Evolutionary conservation across 1,284 basidiomycete species (phyloP).

Genomic region (Ganoderma sp.): DNA sequence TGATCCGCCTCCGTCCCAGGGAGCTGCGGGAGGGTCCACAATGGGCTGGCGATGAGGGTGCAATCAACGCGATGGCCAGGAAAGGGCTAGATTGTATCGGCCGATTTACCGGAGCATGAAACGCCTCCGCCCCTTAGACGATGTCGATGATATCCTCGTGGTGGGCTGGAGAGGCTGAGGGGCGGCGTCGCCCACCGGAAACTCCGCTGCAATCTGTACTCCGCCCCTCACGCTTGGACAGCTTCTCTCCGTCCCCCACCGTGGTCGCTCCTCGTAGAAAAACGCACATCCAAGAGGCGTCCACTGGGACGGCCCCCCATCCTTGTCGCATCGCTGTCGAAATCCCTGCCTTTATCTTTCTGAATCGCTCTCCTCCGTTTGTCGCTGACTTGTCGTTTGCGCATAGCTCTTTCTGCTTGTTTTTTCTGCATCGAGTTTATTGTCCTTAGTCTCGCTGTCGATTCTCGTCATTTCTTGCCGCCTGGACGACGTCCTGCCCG

Average conservation of each 20-base stretch:
- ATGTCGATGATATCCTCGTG: conserved; percentile 31
- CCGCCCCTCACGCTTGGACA: conserved; percentile 29
- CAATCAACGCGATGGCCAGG: conserved; percentile 26
- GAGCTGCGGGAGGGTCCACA: conserved; percentile 21
- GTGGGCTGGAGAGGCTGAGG: conserved; percentile 12
- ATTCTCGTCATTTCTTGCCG: conserved; percentile 35
- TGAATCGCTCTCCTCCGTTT: conserved; percentile 46
- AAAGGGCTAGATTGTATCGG: conserved; percentile 27
- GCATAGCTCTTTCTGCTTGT: conserved; percentile 43
- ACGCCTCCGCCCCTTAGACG: conserved; percentile 26
- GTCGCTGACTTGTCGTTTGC: conserved; percentile 46
- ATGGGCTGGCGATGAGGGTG: conserved; percentile 17
- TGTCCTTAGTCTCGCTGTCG: conserved; percentile 39
- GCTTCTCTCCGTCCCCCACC: conserved; percentile 28
- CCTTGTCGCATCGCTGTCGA: conserved; percentile 45
- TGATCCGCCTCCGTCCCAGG: conserved; percentile 19
- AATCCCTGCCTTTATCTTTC: conserved; percentile 40
- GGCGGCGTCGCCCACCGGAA: conserved; percentile 25
- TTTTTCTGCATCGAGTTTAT: conserved; percentile 37
- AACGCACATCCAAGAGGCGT: conserved; percentile 26
- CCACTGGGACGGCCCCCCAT: conserved; percentile 31
- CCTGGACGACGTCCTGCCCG: conserved; percentile 31
- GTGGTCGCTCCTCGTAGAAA: conserved; percentile 32
- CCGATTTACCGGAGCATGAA: conserved; percentile 29
- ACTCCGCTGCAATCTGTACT: conserved; percentile 39